Conservation (phyloP, 202 grass and related monocot genomes). For the Miscanthus sacchariflorus region DNA sequence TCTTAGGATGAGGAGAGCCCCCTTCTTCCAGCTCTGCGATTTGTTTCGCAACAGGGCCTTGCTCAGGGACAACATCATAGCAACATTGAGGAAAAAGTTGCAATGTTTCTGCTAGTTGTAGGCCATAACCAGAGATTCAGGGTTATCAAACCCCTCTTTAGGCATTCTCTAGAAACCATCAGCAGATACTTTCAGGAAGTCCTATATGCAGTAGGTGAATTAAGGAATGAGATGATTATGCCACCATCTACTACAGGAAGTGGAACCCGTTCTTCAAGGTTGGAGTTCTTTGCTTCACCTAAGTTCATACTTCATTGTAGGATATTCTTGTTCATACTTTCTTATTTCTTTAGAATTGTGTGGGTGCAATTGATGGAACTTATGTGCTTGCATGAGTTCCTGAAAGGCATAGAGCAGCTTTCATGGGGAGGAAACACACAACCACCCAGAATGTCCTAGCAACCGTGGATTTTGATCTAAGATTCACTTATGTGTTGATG, state of each 20-base stretch:
- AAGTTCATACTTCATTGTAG: too few relatives aligned
- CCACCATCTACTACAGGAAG: not conserved
- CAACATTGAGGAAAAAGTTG: not conserved
- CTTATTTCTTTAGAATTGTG: not conserved
- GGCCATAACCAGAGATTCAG: not conserved
- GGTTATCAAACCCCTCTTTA: not conserved
- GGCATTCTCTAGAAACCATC: not conserved
- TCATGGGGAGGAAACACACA: not conserved
- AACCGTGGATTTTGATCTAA: not conserved
- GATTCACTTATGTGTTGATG: not conserved
- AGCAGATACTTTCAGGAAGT: not conserved
- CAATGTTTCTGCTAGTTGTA: not conserved
- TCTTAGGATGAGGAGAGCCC: not conserved
- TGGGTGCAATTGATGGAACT: not conserved
- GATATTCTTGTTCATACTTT: too few relatives aligned
- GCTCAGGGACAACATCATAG: not conserved
- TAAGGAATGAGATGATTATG: not conserved
- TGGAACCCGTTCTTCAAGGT: not conserved
- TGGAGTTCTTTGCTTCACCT: too few relatives aligned
- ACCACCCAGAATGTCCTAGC: not conserved
- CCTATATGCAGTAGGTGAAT: not conserved
- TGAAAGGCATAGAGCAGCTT: accelerated
- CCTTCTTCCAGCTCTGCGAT: not conserved
- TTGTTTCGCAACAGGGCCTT: not conserved
- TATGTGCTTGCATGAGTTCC: not conserved